Base-by-base conservation (phyloP, 2,329 filamentous ascomycete genomes). In the Colletotrichum eleusines region DNA sequence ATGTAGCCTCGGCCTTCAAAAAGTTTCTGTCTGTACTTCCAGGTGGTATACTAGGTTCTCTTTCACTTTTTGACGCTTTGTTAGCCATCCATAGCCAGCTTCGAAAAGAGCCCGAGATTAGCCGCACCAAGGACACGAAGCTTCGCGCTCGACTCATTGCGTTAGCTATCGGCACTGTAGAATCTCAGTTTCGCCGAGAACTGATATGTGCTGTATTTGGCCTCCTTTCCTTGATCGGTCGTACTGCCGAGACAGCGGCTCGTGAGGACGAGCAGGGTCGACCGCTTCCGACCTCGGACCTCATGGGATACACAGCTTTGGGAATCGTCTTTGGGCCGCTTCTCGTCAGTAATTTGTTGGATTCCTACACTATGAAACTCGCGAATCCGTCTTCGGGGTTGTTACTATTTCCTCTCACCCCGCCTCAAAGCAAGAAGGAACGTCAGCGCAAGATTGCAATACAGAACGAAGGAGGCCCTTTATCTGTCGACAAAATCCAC, bases 1-100 rank as follows among this genome's bases (percentile, higher is more conserved):
- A 92, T 78, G 87, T 92, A 38, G 90, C 90, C 2, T 90, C 89
- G 2, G 85, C 88, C 0, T 92, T 93, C 79, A 92, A 92, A 75
- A 86, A 84, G 16, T 82, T 93, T n/a, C 80, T 93, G 0, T 84
- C 86, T 0, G 87, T 87, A 0, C 77, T 93, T 0, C 90, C 90
- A 0, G 90, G 90, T 0, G 91, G 91, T 0, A 89, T 93, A 50
- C 80, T 93, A 0, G 91, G 91, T 5, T 90, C 89, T 0, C 75
- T 91, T 18, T 77, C 83, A 1, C 77, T 92, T 0, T 91, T 92
- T 65, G 88, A 92, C 71, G 86, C 88, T 0, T 77, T 93, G 16
- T 85, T 91, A 12, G 86, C 87, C 14, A 89, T 92, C 20, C 84
- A 90, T 69, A 86, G 83, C 23, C 87, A 89, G 67, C 78, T 91